Percentiles rank a stretch among this genome's conserved stretches.
These are phyloP conservation scores for Tuber aestivum DNA, from an alignment of 495 filamentous ascomycete genomes.

Conservation along the genomic window DNA sequence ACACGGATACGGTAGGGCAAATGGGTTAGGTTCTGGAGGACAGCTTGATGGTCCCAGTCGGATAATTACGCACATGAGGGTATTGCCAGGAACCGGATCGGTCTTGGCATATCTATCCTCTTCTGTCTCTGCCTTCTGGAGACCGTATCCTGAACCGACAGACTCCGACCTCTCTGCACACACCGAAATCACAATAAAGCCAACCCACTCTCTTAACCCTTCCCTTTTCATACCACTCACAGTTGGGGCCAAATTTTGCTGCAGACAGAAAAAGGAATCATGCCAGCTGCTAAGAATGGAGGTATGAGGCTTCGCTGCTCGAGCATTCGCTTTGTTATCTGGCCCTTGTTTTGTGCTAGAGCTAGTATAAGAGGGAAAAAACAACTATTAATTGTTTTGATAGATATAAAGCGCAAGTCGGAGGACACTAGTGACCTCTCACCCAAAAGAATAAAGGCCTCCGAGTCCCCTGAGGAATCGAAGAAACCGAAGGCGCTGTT, in stretches of 20 bases:
- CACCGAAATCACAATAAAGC: neutral
- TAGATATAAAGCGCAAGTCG: conserved; percentile 40
- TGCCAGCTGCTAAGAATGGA: conserved; percentile 2
- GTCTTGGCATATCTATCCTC: neutral
- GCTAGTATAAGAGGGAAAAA: neutral
- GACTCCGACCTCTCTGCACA: neutral
- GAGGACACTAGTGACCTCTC: conserved; percentile 35
- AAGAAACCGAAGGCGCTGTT: conserved; percentile 41
- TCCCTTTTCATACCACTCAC: neutral
- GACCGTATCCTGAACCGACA: neutral
- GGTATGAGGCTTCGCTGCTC: neutral
- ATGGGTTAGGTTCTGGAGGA: neutral
- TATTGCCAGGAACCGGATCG: neutral
- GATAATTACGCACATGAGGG: neutral
- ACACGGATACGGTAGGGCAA: neutral
- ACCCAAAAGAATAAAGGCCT: conserved; percentile 35
- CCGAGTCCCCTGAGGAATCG: conserved; percentile 34
- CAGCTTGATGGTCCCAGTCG: neutral
- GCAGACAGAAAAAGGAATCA: neutral
- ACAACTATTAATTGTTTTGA: neutral
- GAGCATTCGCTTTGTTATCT: neutral
- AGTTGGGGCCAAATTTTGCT: neutral
- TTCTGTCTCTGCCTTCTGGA: neutral
- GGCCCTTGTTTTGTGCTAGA: neutral
- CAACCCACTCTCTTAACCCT: neutral